These are phyloP conservation scores for Stagonosporopsis tanaceti DNA, from an alignment of 2,329 filamentous ascomycete species.

Conservation along the genomic window DNA sequence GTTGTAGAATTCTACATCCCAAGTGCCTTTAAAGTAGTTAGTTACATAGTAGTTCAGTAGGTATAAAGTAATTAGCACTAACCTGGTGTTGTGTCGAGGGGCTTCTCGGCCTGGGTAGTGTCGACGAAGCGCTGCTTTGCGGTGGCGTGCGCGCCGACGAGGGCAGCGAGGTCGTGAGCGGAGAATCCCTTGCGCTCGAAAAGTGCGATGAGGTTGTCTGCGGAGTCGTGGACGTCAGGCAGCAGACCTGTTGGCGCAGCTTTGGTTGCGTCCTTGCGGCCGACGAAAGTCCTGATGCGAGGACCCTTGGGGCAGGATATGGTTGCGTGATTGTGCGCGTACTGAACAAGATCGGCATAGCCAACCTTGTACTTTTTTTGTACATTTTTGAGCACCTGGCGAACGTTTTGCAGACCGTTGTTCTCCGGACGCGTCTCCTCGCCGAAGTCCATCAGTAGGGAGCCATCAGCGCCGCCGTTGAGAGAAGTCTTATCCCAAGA, in stretches of 20 bases:
- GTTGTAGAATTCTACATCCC: slow-evolving; percentile 61
- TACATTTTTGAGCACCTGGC: slow-evolving; percentile 49
- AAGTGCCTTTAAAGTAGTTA: slow-evolving; percentile 36
- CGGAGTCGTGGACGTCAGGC: slow-evolving; percentile 53
- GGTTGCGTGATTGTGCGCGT: slow-evolving; percentile 57
- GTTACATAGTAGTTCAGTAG: too few relatives aligned
- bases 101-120: slow-evolving; percentile 38
- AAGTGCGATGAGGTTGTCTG: slow-evolving; percentile 55
- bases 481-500: slow-evolving; percentile 47
- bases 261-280: slow-evolving; percentile 55
- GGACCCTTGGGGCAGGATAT: slow-evolving; percentile 63
- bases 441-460: slow-evolving; percentile 48
- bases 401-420: slow-evolving; percentile 56
- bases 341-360: slow-evolving; percentile 64
- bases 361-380: slow-evolving; percentile 55
- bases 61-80: too few relatives aligned
- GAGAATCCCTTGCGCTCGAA: slow-evolving; percentile 62
- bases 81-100: slow-evolving; percentile 59
- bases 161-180: slow-evolving; percentile 60
- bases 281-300: slow-evolving; percentile 59
- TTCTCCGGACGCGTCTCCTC: slow-evolving; percentile 52
- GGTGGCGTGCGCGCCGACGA: slow-evolving; percentile 63
- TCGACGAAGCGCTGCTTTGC: slow-evolving; percentile 59
- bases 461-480: slow-evolving; percentile 53
- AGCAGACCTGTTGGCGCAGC: slow-evolving; percentile 56